Evolutionary conservation across 345 rosid species (phyloP).

Genomic region (Rhizophora mangle): DNA sequence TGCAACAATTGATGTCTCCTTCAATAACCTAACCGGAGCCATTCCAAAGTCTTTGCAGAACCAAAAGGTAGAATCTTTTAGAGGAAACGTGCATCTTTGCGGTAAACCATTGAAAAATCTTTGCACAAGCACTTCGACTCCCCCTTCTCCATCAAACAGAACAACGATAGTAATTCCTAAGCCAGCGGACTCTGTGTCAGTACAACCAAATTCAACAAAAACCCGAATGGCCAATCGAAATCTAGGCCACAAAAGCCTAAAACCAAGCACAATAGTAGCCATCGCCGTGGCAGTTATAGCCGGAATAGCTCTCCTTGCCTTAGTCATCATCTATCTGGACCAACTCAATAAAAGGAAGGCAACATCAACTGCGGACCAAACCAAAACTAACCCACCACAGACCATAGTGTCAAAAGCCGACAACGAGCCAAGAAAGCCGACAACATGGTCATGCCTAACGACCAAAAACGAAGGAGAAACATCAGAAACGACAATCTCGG

Average conservation of each 20-base stretch:
- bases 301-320: conserved; percentile 54
- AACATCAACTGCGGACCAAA: conserved; percentile 4
- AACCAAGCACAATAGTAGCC: conserved; percentile 63
- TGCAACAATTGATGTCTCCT: conserved; percentile 68
- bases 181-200: conserved; percentile 35
- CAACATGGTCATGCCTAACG: conserved; percentile 53
- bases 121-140: conserved; percentile 75
- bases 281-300: conserved; percentile 62
- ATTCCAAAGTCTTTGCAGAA: conserved; percentile 60
- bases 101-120: conserved; percentile 78
- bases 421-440: conserved; percentile 30
- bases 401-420: conserved; percentile 21
- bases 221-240: conserved; percentile 9
- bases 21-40: conserved; percentile 80
- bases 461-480: conserved; percentile 38
- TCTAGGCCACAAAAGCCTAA: conserved; percentile 45
- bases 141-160: conserved; percentile 63
- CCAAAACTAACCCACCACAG: conserved; percentile 21
- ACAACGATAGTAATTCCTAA: conserved; percentile 69
- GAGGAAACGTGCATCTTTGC: conserved; percentile 65
- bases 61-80: conserved; percentile 52
- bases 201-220: conserved; percentile 19
- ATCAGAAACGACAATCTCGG: conserved; percentile 50
- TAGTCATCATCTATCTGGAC: conserved; percentile 64
- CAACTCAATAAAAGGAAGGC: conserved; percentile 51